Percentiles rank a stretch among this genome's conserved stretches.
phyloP scores from a whole-genome alignment of 108 stramenopile species.

The Mediolabrus comicus region DNA sequence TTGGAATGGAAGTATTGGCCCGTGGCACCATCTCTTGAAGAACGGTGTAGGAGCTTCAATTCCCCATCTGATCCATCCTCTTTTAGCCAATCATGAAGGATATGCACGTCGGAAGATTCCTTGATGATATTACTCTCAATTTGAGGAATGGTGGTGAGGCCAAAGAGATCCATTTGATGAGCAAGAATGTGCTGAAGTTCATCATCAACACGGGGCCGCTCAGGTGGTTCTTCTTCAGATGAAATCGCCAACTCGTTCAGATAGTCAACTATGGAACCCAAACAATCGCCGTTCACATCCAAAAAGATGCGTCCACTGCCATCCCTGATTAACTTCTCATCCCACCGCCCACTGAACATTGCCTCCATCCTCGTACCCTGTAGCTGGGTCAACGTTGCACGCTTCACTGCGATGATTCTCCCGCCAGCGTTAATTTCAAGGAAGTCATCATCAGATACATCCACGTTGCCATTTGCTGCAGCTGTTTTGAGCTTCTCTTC shows the following conservation, averaged over 20 bases:
- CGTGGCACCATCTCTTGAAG: neutral
- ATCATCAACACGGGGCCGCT: neutral
- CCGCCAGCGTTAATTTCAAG: conserved; percentile 10
- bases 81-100: neutral
- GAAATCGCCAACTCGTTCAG: conserved; percentile 14
- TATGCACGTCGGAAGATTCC: neutral
- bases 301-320: conserved; percentile 13
- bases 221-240: neutral
- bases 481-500: conserved; percentile 1
- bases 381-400: conserved; percentile 4
- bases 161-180: neutral
- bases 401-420: neutral
- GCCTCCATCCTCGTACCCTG: conserved; percentile 20
- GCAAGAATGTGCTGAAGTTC: neutral
- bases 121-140: neutral
- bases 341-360: conserved; percentile 32
- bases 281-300: neutral
- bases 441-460: conserved; percentile 7
- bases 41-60: neutral
- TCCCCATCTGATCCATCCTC: neutral
- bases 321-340: conserved; percentile 13
- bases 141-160: neutral
- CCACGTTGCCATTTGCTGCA: neutral
- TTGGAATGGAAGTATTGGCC: conserved; percentile 10
- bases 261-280: conserved; percentile 2